phyloP scores from a whole-genome alignment of 257 asterid species.

The Prunella vulgaris region DNA sequence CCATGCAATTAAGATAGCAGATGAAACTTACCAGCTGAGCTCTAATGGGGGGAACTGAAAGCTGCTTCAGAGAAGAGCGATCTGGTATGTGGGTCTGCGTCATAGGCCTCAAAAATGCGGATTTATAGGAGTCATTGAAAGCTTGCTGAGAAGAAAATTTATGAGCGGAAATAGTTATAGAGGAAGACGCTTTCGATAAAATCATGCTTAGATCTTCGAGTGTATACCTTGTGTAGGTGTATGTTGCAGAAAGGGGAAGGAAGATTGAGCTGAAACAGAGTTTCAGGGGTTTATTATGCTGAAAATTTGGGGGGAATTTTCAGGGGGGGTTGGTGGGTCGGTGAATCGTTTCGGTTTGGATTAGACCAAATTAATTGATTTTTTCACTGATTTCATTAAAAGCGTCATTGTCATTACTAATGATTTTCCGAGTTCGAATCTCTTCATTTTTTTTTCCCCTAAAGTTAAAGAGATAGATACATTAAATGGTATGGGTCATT shows the following conservation, averaged over 20 bases:
- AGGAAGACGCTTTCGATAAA: constrained; percentile 19
- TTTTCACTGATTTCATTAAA: neutral
- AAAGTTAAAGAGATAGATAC: too few species aligned
- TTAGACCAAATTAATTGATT: neutral
- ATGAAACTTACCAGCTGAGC: constrained; percentile 60
- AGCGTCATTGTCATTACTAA: neutral
- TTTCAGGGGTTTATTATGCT: neutral
- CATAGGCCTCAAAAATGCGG: constrained; percentile 29
- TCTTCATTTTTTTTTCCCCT: too few species aligned
- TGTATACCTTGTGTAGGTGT: too few species aligned
- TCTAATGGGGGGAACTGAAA: constrained; percentile 27
- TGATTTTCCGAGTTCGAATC: too few species aligned
- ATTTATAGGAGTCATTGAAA: constrained; percentile 24
- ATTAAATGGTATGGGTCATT: too few species aligned
- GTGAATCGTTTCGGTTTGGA: neutral
- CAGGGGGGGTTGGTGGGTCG: neutral
- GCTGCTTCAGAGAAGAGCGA: constrained; percentile 17
- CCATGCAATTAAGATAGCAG: neutral
- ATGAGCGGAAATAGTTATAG: constrained; percentile 17
- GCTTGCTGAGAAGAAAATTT: constrained; percentile 27
- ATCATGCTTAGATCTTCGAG: constrained; percentile 28
- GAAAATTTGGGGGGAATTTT: neutral
- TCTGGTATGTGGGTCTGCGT: constrained; percentile 22
- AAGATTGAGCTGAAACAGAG: neutral
- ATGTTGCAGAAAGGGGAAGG: neutral